A percentile compares a stretch with the other conserved stretches of the same genome.
Evolutionary conservation across 2,329 filamentous ascomycete genomes (phyloP).

Genomic region (Fusarium caatingaense): DNA sequence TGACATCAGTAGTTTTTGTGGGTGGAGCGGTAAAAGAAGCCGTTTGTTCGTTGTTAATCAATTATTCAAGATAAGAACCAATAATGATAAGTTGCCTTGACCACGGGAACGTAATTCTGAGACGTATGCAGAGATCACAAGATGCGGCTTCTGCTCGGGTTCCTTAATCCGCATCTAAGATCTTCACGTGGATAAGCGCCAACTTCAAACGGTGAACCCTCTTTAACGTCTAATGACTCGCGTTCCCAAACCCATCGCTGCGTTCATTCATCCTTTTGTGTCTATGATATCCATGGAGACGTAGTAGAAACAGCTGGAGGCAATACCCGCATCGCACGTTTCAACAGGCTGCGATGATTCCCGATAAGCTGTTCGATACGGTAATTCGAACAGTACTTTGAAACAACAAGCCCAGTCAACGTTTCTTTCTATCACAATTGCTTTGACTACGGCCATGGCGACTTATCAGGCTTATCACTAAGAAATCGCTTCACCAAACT

Average conservation of each 20-base stretch:
- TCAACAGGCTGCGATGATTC: constrained; percentile 30
- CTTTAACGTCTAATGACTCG: constrained; percentile 10
- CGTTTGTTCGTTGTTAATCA: constrained; percentile 14
- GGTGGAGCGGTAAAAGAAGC: constrained; percentile 21
- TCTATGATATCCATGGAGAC: not conserved
- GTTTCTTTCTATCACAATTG: not conserved
- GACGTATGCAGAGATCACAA: constrained; percentile 26
- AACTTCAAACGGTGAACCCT: constrained; percentile 4
- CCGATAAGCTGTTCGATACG: constrained; percentile 5
- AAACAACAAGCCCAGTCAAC: not conserved
- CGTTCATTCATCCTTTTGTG: not conserved
- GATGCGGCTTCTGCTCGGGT: constrained; percentile 19
- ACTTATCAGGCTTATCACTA: not conserved
- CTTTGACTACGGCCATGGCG: not conserved
- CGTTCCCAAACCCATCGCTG: not conserved
- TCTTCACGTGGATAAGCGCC: not conserved
- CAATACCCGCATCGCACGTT: constrained; percentile 25
- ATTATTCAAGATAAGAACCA: constrained; percentile 14
- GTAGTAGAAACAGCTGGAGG: not conserved
- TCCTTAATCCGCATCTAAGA: not conserved
- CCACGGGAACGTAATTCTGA: constrained; percentile 33
- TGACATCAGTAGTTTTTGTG: constrained; percentile 34
- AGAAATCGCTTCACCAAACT: not conserved
- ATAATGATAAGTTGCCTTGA: constrained; percentile 20
- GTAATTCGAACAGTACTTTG: not conserved